Evolutionary conservation across 2,329 filamentous ascomycete species (phyloP).

Genomic region (Zasmidium cellare): DNA sequence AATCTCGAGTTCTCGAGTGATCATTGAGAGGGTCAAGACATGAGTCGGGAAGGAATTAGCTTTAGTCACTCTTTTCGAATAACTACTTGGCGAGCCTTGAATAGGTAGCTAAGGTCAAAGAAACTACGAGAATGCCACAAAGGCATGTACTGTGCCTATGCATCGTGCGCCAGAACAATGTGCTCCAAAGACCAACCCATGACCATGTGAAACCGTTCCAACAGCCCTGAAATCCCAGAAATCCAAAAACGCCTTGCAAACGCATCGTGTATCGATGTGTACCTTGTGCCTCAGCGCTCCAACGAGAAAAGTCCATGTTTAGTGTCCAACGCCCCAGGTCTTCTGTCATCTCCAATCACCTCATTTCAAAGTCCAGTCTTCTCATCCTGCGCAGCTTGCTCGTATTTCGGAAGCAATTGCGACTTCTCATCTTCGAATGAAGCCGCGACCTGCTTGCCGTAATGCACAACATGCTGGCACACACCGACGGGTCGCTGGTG

Average conservation of each 20-base stretch:
- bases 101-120: not conserved
- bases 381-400: not conserved
- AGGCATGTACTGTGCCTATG: too few relatives aligned
- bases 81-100: not conserved
- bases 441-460: constrained; percentile 11
- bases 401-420: not conserved
- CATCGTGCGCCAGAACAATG: too few relatives aligned
- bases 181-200: too few relatives aligned
- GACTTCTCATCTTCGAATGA: not conserved
- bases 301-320: too few relatives aligned
- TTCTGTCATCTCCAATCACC: too few relatives aligned
- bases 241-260: not conserved
- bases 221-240: too few relatives aligned
- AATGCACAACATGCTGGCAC: constrained; percentile 13
- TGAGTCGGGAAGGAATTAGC: not conserved
- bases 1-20: not conserved
- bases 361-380: not conserved
- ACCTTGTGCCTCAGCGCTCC: too few relatives aligned
- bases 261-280: too few relatives aligned
- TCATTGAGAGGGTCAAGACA: not conserved
- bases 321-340: too few relatives aligned
- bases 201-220: too few relatives aligned
- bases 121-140: not conserved
- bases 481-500: constrained; percentile 9
- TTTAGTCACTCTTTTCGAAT: constrained; percentile 4